These are phyloP conservation scores for Pseudogymnoascus sp. DNA, from an alignment of 2,329 filamentous ascomycete species.

Conservation along the genomic window DNA sequence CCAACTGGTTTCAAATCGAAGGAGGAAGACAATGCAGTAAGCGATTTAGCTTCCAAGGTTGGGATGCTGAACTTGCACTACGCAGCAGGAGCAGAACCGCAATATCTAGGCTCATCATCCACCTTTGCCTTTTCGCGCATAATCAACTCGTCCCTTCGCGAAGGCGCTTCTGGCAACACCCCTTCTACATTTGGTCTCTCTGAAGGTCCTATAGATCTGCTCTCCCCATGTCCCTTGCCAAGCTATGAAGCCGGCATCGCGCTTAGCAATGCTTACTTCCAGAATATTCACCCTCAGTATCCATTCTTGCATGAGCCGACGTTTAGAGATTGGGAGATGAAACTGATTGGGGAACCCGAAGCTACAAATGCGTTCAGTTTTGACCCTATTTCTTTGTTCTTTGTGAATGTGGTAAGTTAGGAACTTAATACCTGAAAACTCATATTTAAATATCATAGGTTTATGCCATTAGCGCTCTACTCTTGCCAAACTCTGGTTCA, in stretches of 20 bases:
- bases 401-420: slow-evolving; percentile 21
- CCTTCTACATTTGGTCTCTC: neutral
- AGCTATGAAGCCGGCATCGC: neutral
- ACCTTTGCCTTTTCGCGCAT: slow-evolving; percentile 29
- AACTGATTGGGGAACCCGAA: neutral
- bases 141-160: slow-evolving; percentile 19
- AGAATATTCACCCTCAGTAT: slow-evolving; percentile 23
- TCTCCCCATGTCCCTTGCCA: neutral
- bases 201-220: neutral
- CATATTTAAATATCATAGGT: slow-evolving; percentile 17
- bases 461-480: slow-evolving; percentile 22
- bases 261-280: slow-evolving; percentile 21
- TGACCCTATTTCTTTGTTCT: slow-evolving; percentile 17
- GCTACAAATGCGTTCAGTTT: neutral
- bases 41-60: slow-evolving; percentile 26
- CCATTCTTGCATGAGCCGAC: slow-evolving; percentile 24
- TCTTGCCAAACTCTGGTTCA: slow-evolving; percentile 9
- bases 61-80: slow-evolving; percentile 27
- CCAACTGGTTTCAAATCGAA: too few species aligned
- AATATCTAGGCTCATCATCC: slow-evolving; percentile 33
- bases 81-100: slow-evolving; percentile 30
- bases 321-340: slow-evolving; percentile 20
- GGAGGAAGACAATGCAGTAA: slow-evolving; percentile 6
- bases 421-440: neutral
- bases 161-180: neutral